A percentile compares a stretch with the other conserved stretches of the same genome.
phyloP scores from a whole-genome alignment of 129 eudicot genomes.

The Flaveria robusta region DNA sequence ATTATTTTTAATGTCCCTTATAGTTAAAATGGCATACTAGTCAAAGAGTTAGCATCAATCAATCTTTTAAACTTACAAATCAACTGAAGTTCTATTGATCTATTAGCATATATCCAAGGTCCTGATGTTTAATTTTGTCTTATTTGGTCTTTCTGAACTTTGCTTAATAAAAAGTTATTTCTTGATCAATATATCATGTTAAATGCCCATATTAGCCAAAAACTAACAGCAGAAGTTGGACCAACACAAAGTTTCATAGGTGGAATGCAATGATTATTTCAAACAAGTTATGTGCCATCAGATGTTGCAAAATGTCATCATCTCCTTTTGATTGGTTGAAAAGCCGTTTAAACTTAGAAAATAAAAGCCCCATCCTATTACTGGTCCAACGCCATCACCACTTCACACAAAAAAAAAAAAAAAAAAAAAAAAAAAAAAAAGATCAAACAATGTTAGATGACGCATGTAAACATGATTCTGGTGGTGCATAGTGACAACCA shows the following conservation, averaged over 20 bases:
- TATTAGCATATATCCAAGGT: not conserved
- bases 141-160: not conserved
- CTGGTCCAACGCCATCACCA: conserved; percentile 8
- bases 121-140: not conserved
- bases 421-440: not conserved
- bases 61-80: not conserved
- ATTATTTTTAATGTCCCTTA: not conserved
- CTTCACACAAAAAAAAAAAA: not conserved
- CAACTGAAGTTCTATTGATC: conserved; percentile 1
- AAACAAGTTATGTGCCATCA: not conserved
- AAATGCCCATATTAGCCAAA: not conserved
- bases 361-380: not conserved
- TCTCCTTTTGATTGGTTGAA: not conserved
- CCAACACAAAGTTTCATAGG: conserved; percentile 1
- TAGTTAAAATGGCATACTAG: not conserved
- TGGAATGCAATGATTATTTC: conserved; percentile 13
- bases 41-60: not conserved
- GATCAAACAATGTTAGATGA: not conserved
- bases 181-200: conserved; percentile 3
- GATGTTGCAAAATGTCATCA: not conserved
- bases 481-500: conserved; percentile 14
- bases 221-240: conserved; percentile 7
- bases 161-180: not conserved
- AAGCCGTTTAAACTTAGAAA: no score
- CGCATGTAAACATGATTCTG: not conserved